These are phyloP conservation scores for Clavariopsis aquatica DNA, from an alignment of 495 filamentous ascomycete species.

Conservation along the genomic window DNA sequence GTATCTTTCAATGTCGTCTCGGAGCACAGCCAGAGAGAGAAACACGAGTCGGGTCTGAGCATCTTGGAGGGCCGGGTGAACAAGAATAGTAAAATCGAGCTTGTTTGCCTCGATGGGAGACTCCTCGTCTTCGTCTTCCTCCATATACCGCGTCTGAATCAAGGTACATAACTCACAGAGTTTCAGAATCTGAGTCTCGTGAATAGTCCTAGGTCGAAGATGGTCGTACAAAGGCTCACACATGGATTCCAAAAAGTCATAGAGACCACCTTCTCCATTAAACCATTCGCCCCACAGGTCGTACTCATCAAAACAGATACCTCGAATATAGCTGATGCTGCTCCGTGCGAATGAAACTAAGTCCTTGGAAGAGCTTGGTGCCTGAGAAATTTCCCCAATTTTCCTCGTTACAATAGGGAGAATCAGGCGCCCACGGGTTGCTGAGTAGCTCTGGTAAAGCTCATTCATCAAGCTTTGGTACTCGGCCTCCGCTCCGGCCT, in stretches of 20 bases:
- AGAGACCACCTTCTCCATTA: constrained; percentile 65
- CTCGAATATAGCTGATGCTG: constrained; percentile 69
- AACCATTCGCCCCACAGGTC: constrained; percentile 78
- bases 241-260: constrained; percentile 70
- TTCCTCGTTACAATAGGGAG: constrained; percentile 60
- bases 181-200: constrained; percentile 69
- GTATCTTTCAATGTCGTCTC: constrained; percentile 70
- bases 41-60: constrained; percentile 75
- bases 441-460: constrained; percentile 66
- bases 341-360: constrained; percentile 68
- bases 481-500: constrained; percentile 64
- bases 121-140: constrained; percentile 60
- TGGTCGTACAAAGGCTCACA: constrained; percentile 77
- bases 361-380: constrained; percentile 67
- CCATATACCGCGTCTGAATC: constrained; percentile 80
- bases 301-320: constrained; percentile 71
- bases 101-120: constrained; percentile 53
- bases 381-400: constrained; percentile 64
- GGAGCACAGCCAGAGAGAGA: constrained; percentile 65
- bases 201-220: constrained; percentile 67
- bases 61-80: constrained; percentile 70
- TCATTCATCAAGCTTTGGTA: constrained; percentile 67
- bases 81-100: constrained; percentile 66
- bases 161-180: constrained; percentile 80
- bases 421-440: constrained; percentile 56